A percentile compares a stretch with the other conserved stretches of the same genome.
Conservation (phyloP, 1,139 yeast genomes). For the Arxiozyma telluris region DNA sequence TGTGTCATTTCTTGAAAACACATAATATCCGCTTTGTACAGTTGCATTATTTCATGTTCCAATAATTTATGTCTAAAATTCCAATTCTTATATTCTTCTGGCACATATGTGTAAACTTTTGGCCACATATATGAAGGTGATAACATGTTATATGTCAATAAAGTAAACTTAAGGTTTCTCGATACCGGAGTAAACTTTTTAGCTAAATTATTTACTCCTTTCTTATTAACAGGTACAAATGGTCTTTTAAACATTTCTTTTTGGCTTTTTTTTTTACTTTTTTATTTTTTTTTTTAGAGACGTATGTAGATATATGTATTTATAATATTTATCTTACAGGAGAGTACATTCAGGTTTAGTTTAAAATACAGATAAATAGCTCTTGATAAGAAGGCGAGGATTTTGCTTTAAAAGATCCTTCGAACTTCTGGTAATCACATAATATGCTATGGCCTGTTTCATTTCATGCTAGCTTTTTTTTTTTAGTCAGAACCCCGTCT, state of each 20-base stretch:
- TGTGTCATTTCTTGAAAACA: slow-evolving; percentile 55
- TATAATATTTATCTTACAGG: not conserved
- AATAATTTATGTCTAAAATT: slow-evolving; percentile 39
- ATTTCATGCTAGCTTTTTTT: not conserved
- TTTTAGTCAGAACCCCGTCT: not conserved
- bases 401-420: not conserved
- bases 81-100: slow-evolving; percentile 41
- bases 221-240: slow-evolving; percentile 9
- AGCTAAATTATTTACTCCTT: slow-evolving; percentile 1
- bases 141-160: slow-evolving; percentile 43
- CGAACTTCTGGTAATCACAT: not conserved
- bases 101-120: slow-evolving; percentile 43
- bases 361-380: not conserved
- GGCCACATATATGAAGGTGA: slow-evolving; percentile 54
- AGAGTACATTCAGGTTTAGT: not conserved
- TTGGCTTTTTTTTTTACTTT: not conserved
- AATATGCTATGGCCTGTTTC: not conserved
- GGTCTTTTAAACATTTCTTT: slow-evolving; percentile 9
- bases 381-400: not conserved
- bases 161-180: slow-evolving; percentile 14
- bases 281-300: too few relatives aligned
- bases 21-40: slow-evolving; percentile 45
- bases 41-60: slow-evolving; percentile 33
- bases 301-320: not conserved
- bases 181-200: slow-evolving; percentile 2